phyloP scores from a whole-genome alignment of 176 grass and related monocot genomes.

The Puccinellia tenuiflora region DNA sequence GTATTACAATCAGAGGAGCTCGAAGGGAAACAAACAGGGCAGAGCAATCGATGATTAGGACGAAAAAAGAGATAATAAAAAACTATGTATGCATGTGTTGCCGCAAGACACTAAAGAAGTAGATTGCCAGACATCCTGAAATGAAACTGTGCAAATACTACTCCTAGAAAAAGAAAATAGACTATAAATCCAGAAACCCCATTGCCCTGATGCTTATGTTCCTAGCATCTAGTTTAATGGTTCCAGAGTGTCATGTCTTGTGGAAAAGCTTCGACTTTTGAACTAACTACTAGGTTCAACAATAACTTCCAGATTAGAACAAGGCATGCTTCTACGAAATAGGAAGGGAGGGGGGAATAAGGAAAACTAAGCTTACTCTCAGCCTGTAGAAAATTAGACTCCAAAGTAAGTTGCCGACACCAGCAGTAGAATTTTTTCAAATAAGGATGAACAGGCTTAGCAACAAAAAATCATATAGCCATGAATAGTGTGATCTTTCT shows the following conservation, averaged over 20 bases:
- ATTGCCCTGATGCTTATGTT: neutral
- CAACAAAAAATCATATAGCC: conserved; percentile 9
- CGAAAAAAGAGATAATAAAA: neutral
- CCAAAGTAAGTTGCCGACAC: neutral
- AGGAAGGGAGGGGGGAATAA: neutral
- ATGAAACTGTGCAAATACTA: neutral
- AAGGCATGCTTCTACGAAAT: neutral
- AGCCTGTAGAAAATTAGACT: conserved; percentile 42
- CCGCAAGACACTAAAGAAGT: neutral
- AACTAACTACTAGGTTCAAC: conserved; percentile 1
- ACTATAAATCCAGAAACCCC: neutral
- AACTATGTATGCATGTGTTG: neutral
- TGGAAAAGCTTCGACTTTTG: neutral
- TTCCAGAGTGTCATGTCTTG: conserved; percentile 22
- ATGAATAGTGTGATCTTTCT: neutral
- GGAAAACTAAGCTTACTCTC: conserved; percentile 50
- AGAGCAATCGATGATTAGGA: neutral
- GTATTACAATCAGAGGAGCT: neutral
- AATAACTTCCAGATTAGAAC: neutral
- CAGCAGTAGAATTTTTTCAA: neutral
- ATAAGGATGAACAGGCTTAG: neutral
- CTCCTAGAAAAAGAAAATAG: neutral
- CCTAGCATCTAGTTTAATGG: conserved; percentile 14
- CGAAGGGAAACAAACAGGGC: neutral
- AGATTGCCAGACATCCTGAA: neutral